Conservation (phyloP, 768 basidiomycete species). For the Suillus bovinus region DNA sequence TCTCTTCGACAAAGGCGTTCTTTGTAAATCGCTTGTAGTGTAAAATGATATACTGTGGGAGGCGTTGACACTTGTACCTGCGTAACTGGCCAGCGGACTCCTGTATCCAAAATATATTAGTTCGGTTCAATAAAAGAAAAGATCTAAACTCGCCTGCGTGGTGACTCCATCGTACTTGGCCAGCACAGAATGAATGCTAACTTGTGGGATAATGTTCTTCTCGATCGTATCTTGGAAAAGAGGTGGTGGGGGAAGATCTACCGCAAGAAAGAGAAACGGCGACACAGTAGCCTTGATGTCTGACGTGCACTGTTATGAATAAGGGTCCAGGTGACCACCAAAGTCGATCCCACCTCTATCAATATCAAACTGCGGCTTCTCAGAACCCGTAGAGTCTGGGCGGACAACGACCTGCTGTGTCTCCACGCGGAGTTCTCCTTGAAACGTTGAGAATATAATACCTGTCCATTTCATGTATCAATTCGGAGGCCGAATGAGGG, state of each 20-base stretch:
- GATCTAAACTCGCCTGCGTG: slow-evolving; percentile 63
- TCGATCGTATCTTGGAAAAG: slow-evolving; percentile 94
- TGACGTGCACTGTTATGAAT: slow-evolving; percentile 35
- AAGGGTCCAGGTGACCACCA: slow-evolving; percentile 11
- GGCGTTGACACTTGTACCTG: slow-evolving; percentile 84
- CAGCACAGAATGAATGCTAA: slow-evolving; percentile 85
- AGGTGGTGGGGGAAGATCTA: slow-evolving; percentile 97
- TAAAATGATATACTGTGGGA: slow-evolving; percentile 92
- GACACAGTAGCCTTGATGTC: slow-evolving; percentile 85
- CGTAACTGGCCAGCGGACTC: slow-evolving; percentile 85
- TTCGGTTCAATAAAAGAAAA: slow-evolving; percentile 13
- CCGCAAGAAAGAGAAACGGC: slow-evolving; percentile 93
- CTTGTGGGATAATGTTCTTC: slow-evolving; percentile 99
- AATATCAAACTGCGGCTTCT: slow-evolving; percentile 91
- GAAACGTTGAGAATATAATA: slow-evolving; percentile 91
- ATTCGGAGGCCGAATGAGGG: slow-evolving; percentile 15
- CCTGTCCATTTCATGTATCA: slow-evolving; percentile 45
- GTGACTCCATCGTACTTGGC: slow-evolving; percentile 93
- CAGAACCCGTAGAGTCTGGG: slow-evolving; percentile 68
- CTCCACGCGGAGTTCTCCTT: slow-evolving; percentile 90
- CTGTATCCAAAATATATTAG: slow-evolving; percentile 36
- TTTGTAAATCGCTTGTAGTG: slow-evolving; percentile 97
- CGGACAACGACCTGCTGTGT: slow-evolving; percentile 91
- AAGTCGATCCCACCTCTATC: slow-evolving; percentile 70
- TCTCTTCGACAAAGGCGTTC: slow-evolving; percentile 96